phyloP scores from a whole-genome alignment of 2,329 filamentous ascomycete genomes.

The Sporothrix protearum region DNA sequence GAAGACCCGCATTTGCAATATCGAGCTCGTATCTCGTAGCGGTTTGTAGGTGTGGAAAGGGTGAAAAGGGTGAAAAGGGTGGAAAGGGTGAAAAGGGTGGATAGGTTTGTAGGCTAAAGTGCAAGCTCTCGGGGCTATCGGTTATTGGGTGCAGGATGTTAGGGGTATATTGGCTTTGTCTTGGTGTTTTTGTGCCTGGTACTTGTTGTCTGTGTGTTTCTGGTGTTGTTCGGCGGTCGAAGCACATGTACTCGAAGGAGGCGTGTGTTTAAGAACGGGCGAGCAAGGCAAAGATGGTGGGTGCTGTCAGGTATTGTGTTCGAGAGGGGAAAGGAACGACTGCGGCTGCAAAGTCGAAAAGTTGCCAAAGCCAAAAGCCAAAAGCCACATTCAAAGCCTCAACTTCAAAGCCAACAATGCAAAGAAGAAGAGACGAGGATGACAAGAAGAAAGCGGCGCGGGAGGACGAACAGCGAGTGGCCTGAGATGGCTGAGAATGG shows the following conservation, averaged over 20 bases:
- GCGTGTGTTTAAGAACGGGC: neutral
- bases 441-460: constrained; percentile 2
- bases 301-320: neutral
- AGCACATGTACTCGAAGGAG: neutral
- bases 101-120: constrained; percentile 4
- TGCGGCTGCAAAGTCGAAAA: neutral
- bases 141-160: neutral
- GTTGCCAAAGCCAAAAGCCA: neutral
- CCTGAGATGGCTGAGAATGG: neutral
- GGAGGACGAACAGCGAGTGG: neutral
- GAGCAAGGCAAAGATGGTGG: neutral
- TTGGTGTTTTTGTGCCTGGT: neutral
- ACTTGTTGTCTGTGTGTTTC: neutral
- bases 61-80: too few relatives aligned
- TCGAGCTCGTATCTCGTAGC: constrained; percentile 11
- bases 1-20: constrained; percentile 22
- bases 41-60: neutral
- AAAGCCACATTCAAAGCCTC: neutral
- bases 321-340: neutral
- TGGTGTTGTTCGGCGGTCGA: neutral
- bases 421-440: neutral
- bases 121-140: neutral
- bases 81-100: neutral
- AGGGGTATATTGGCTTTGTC: neutral
- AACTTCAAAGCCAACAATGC: neutral